phyloP scores from a whole-genome alignment of 2,329 filamentous ascomycete genomes.

The Arthrobotrys sinensis region DNA sequence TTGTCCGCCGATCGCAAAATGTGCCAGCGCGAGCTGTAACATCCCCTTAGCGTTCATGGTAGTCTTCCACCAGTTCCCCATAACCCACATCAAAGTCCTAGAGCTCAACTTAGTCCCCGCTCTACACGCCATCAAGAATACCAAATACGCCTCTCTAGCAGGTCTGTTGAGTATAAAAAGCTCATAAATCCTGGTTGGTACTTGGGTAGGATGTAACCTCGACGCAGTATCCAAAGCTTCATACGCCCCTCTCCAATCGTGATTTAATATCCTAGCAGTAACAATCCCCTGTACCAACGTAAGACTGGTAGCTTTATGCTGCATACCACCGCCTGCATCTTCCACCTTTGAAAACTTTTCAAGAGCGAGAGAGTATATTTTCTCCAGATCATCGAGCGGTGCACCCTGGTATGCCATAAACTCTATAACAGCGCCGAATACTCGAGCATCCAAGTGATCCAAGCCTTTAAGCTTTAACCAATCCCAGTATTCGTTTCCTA shows the following conservation, averaged over 20 bases:
- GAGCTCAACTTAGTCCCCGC: conserved; percentile 67
- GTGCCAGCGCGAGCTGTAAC: conserved; percentile 37
- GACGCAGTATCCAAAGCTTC: conserved; percentile 71
- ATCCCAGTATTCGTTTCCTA: conserved; percentile 69
- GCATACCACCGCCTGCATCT: conserved; percentile 55
- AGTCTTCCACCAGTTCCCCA: conserved; percentile 61
- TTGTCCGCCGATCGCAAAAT: conserved; percentile 61
- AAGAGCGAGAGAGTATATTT: conserved; percentile 69
- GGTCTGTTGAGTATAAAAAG: conserved; percentile 70
- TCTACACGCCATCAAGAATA: conserved; percentile 71
- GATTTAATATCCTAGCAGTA: conserved; percentile 69
- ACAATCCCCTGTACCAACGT: conserved; percentile 70
- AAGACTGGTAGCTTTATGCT: conserved; percentile 69
- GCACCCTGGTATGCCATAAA: conserved; percentile 68
- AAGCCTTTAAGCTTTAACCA: conserved; percentile 70
- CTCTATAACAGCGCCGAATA: conserved; percentile 72
- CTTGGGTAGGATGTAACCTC: conserved; percentile 69
- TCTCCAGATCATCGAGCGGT: conserved; percentile 68
- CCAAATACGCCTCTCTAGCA: conserved; percentile 69
- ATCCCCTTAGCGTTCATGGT: conserved; percentile 63
- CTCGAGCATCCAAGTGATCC: conserved; percentile 67
- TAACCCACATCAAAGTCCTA: conserved; percentile 63
- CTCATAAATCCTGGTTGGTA: conserved; percentile 69
- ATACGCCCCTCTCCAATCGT: conserved; percentile 71
- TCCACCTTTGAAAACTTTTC: conserved; percentile 69